These are phyloP conservation scores for Sphaerulina vaccinii DNA, from an alignment of 2,329 filamentous ascomycete genomes.

Conservation along the genomic window DNA sequence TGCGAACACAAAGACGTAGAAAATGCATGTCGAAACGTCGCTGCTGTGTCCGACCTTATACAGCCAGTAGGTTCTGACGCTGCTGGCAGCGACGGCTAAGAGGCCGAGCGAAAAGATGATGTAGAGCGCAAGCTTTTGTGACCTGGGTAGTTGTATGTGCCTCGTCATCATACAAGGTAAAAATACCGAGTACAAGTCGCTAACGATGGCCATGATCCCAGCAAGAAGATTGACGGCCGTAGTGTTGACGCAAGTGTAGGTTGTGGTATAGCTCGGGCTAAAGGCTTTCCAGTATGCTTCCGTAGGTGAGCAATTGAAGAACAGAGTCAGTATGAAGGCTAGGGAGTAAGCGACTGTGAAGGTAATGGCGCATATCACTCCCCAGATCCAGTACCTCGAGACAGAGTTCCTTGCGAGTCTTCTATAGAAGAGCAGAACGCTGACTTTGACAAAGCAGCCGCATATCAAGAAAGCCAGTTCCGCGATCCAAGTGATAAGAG, in stretches of 20 bases:
- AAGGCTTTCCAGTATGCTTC: conserved; percentile 44
- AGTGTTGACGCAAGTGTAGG: conserved; percentile 41
- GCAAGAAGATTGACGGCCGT: conserved; percentile 41
- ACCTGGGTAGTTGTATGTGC: conserved; percentile 44
- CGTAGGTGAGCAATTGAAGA: conserved; percentile 43
- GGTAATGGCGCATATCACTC: conserved; percentile 40
- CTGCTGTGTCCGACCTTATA: conserved; percentile 34
- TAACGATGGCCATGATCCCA: conserved; percentile 41
- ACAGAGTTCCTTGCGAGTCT: conserved; percentile 41
- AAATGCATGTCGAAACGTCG: conserved; percentile 44
- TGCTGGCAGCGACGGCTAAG: conserved; percentile 35
- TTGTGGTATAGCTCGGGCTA: conserved; percentile 37
- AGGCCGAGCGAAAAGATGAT: conserved; percentile 39
- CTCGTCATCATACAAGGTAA: conserved; percentile 47
- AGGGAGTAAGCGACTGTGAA: conserved; percentile 43
- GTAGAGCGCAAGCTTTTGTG: conserved; percentile 47
- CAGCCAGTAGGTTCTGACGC: conserved; percentile 39
- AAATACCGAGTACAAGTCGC: conserved; percentile 43
- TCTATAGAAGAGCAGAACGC: conserved; percentile 45
- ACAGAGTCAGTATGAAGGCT: conserved; percentile 37
- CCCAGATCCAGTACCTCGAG: conserved; percentile 39
- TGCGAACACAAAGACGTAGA: conserved; percentile 43
- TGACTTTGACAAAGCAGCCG: conserved; percentile 39
- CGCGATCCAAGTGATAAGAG: conserved; percentile 36
- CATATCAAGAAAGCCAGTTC: conserved; percentile 38